Base-by-base conservation (phyloP, 1,139 yeast species). In the Nakaseomyces bracarensis region DNA sequence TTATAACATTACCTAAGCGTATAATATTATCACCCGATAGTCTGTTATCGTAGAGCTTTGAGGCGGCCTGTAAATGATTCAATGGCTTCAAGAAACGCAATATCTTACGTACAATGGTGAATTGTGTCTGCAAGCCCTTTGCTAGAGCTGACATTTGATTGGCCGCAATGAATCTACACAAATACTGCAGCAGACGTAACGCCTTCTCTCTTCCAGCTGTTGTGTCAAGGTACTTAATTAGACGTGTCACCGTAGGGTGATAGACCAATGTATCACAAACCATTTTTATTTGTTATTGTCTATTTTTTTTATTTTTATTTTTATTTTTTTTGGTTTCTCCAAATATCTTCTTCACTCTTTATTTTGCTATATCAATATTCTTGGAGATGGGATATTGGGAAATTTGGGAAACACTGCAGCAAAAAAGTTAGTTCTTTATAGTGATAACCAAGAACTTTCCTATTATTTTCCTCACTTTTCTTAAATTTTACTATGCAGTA, bases 71-170 rank as follows among this genome's bases (percentile, higher is more conserved):
- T 46, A 83, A 61, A 61, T 83, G 89, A 57, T 73, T 74, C 57
- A 89, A 66, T 1, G 95, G 95, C 66, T 87, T 89, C 52, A 87
- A 76, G 59, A 82, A 79, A 56, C 97, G 75, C 72, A 89, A 68
- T 16, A 89, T 79, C 68, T 89, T 89, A 62, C 97, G 78, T 46
- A 86, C 72, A 5, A 54, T 36, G 1, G 60, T 49, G 50, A 82
- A 68, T 14, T 85, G 77, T 29, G 81, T 70, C 49, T 80, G 78
- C 39, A 63, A 61, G 61, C 78, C 80, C 46, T 66, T 68, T 36
- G 80, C 73, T 16, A 74, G 58, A 40, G 72, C 71, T 41, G 68
- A 64, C 19, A 87, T 87, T 53, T 75, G 71, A 54, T 80, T 76
- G 44, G 70, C 71, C 37, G 78, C 72, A 44, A 85, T 65, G 63